Base-by-base conservation (phyloP, 805 yeast genomes). In the Barnettozyma californica region DNA sequence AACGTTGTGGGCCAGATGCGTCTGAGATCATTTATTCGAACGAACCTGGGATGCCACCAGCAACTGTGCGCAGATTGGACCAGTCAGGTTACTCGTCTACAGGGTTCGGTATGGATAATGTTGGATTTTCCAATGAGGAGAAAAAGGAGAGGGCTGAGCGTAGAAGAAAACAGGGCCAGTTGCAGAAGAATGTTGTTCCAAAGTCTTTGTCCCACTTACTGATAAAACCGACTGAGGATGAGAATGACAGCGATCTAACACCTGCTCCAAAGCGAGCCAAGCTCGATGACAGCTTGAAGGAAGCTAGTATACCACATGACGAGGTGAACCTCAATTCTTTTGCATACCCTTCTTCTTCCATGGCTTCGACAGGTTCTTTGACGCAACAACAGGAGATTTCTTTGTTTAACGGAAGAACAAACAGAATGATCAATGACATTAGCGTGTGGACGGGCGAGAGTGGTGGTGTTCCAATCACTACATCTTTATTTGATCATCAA, bases 1-100 rank as follows among this genome's bases (percentile, higher is more conserved):
- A 80, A 48, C 68, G 83, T 56, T 79, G 84, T 68, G 84, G 84
- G 0, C 82, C 83, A 1, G 80, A 79, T 60, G 75, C 84, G 4
- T 70, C 80, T 1, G 84, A 80, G 53, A 65, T 79, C 25, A 69
- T 78, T n/a, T 74, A 75, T 56, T 66, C 62, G 43, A 56, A 58
- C 39, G 66, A 66, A 34, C 71, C 72, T 9, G 83, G 83, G 18
- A 75, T 80, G 77, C 83, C 84, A 13, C 84, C 84, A 14, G 84
- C 84, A 1, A 67, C 75, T 18, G 73, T 73, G 11, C 69, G 84
- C 54, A 71, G 71, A 29, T 66, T 58, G 45, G 46, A 57, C 67
- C 69, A 26, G n/a, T 21, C 41, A n/a, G 25, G 41, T 19, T 46
- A 68, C 25, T 50, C 58, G 9, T 66, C 49, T 19, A 49, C 52